A percentile compares a stretch with the other conserved stretches of the same genome.
These are phyloP conservation scores for Dothideomycetes sp. DNA, from an alignment of 2,329 filamentous ascomycete species.

Conservation along the genomic window DNA sequence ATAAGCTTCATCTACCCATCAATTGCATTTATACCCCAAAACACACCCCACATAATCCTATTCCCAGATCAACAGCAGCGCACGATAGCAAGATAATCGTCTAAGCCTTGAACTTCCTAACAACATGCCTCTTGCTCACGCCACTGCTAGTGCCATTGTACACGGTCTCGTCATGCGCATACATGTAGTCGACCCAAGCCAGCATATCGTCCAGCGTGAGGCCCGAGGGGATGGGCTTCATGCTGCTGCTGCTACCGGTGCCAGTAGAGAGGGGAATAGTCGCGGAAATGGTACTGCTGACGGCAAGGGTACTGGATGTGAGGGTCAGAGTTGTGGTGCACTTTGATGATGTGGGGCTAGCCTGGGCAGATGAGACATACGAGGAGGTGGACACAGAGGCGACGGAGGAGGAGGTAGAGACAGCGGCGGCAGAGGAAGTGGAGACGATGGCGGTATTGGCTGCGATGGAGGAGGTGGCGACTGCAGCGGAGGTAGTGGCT, in stretches of 20 bases:
- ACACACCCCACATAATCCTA: not conserved
- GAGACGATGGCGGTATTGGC: slow-evolving; percentile 4
- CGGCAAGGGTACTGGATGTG: slow-evolving; percentile 8
- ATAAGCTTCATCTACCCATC: too few species aligned
- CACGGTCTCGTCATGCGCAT: not conserved
- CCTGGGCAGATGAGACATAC: slow-evolving; percentile 6
- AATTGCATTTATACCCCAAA: not conserved
- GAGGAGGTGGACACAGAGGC: slow-evolving; percentile 4
- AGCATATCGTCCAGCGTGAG: slow-evolving; percentile 13
- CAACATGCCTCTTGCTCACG: not conserved
- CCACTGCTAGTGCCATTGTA: not conserved
- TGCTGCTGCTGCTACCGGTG: slow-evolving; percentile 8
- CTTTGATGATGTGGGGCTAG: slow-evolving; percentile 6
- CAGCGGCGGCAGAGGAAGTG: slow-evolving; percentile 1
- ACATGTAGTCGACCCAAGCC: slow-evolving; percentile 14
- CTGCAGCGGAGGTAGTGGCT: slow-evolving; percentile 1
- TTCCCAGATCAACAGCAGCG: too few species aligned
- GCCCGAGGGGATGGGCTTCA: slow-evolving; percentile 10
- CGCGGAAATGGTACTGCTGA: slow-evolving; percentile 10
- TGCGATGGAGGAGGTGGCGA: not conserved
- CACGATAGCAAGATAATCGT: not conserved
- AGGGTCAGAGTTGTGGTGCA: slow-evolving; percentile 9
- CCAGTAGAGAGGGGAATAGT: slow-evolving; percentile 11
- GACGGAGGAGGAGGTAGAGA: not conserved
- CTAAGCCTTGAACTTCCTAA: not conserved